Conservation (phyloP, 2,329 filamentous ascomycete genomes). For the Monilinia vaccinii-corymbosi region DNA sequence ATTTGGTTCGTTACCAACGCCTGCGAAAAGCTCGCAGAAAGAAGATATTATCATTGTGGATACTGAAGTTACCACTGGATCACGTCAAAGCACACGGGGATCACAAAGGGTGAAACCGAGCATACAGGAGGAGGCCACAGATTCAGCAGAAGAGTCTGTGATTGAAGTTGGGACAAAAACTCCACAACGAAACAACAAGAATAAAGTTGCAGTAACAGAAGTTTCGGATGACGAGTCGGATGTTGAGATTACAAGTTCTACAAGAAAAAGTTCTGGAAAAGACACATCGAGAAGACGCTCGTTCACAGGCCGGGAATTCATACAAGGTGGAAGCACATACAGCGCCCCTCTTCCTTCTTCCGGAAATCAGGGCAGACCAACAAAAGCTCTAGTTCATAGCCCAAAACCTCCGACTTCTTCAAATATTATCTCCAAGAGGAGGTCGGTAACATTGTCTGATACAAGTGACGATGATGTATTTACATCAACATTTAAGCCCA, state of each 20-base stretch:
- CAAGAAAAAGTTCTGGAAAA: slow-evolving; percentile 9
- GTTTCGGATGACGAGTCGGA: slow-evolving; percentile 7
- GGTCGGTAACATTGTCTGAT: slow-evolving; percentile 6
- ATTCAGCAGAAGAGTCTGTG: slow-evolving; percentile 10
- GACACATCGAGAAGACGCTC: not conserved
- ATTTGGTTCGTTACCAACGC: slow-evolving; percentile 19
- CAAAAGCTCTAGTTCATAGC: not conserved
- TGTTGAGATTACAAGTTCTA: slow-evolving; percentile 12
- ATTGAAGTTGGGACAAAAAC: slow-evolving; percentile 8
- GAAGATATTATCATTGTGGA: not conserved
- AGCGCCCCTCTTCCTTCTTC: slow-evolving; percentile 5
- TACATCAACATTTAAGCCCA: not conserved
- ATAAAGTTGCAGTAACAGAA: not conserved
- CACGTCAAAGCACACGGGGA: not conserved
- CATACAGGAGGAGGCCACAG: not conserved
- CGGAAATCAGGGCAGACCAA: not conserved
- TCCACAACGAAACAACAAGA: slow-evolving; percentile 11
- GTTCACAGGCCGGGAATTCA: slow-evolving; percentile 4
- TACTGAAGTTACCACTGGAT: not conserved
- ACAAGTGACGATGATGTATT: slow-evolving; percentile 13
- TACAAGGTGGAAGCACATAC: slow-evolving; percentile 7
- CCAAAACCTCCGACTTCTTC: not conserved
- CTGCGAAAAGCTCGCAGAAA: slow-evolving; percentile 20
- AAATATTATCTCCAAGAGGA: not conserved
- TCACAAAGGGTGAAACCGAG: not conserved